Evolutionary conservation across 345 rosid genomes (phyloP), one percentile per base, ranked within the genome.

Genomic region (Boechera retrofracta): DNA sequence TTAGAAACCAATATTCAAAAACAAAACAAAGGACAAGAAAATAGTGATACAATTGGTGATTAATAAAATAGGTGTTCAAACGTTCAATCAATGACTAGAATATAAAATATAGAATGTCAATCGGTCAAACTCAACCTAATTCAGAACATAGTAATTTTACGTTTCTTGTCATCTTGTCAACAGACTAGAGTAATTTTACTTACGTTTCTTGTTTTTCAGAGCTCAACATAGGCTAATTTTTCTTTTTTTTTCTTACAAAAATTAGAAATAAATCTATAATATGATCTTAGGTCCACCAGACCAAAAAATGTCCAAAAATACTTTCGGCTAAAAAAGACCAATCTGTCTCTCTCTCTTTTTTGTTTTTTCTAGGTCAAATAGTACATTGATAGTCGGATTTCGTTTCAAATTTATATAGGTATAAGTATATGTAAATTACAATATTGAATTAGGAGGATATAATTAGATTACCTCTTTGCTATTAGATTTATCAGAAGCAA

Each of bases 401-500:
- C 4, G 38, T 35, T 35, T 7, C 9, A 6, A 35, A 35, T 35
- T 35, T 35, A 35, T 6, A 35, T 44, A 26, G 11, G 12, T 54
- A 32, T 58, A 52, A 32, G 0, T 33, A 52, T 36, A 26, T 54
- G n/a, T 33, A 8, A 7, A 6, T 3, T 67, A 52, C 32, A 52
- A 5, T 55, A 69, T 16, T n/a, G 12, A 13, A 4, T 31, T 39
- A 55, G 12, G n/a, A 31, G 18, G 71, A 32, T 4, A 9, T 7
- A 62, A 1, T 51, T 4, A 16, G 64, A 7, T 31, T 83, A 91
- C 97, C 93, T 92, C 84, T 71, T 90, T 94, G 47, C 83, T 77
- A 63, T 69, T 66, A 5, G 65, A 67, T 60, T 85, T 67, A 62
- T 70, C 60, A 15, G 97, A 84, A 53, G 98, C 98, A 28, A 83